Percentiles rank a stretch among this genome's conserved stretches.
Conservation (phyloP, 345 rosid species). For the Turritis glabra region DNA sequence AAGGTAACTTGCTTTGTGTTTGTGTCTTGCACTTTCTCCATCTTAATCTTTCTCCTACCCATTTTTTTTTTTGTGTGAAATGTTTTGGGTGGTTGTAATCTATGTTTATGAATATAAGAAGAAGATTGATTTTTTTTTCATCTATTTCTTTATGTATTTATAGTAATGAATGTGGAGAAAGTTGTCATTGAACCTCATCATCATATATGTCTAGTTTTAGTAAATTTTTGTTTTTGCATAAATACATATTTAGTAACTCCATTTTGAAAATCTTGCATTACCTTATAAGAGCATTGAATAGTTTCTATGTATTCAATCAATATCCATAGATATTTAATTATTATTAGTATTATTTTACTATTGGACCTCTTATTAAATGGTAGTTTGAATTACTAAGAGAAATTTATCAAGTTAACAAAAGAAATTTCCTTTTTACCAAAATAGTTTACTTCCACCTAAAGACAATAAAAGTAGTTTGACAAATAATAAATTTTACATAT, state of each 20-base stretch:
- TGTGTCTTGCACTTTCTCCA: slow-evolving; percentile 42
- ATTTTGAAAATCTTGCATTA: slow-evolving; percentile 15
- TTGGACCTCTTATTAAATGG: slow-evolving; percentile 14
- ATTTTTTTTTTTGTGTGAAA: slow-evolving; percentile 19
- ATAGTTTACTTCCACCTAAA: background rate
- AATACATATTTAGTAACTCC: slow-evolving; percentile 3
- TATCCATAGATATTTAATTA: slow-evolving; percentile 21
- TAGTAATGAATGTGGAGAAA: slow-evolving; percentile 20
- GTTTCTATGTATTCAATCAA: slow-evolving; percentile 19
- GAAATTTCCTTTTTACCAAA: background rate
- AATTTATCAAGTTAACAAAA: background rate
- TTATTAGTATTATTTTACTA: background rate
- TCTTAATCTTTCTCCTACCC: slow-evolving; percentile 45
- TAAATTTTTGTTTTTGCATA: slow-evolving; percentile 1
- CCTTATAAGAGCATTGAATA: slow-evolving; percentile 24
- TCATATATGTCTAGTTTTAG: slow-evolving; percentile 15
- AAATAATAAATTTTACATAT: background rate
- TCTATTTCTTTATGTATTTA: slow-evolving; percentile 17
- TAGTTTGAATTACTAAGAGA: slow-evolving; percentile 13
- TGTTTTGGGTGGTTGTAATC: background rate
- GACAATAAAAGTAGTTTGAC: background rate
- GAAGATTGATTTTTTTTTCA: background rate
- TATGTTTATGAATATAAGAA: background rate
- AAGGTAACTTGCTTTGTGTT: slow-evolving; percentile 43
- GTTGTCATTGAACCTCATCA: slow-evolving; percentile 7